Conservation (phyloP, 495 filamentous ascomycete species). For the Tuber umbilicatum region DNA sequence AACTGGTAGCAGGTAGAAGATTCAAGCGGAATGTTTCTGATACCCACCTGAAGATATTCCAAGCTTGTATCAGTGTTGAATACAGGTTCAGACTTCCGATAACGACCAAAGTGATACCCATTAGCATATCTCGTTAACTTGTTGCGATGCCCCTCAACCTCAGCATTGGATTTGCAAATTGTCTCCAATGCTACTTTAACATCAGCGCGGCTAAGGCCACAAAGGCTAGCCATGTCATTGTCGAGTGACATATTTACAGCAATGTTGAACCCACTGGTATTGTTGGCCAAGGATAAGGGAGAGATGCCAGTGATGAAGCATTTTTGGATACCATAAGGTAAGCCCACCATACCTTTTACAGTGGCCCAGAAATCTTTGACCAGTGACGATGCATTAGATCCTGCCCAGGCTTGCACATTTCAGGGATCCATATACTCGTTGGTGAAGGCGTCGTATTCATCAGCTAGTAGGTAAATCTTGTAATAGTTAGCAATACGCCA, state of each 20-base stretch:
- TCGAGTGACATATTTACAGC: conserved; percentile 7
- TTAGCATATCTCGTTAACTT: not conserved
- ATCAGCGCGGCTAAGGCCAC: not conserved
- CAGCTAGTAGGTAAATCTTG: not conserved
- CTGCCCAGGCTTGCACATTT: no score
- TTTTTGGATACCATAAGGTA: conserved; percentile 6
- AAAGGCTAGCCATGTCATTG: conserved; percentile 3
- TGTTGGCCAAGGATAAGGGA: conserved; percentile 1
- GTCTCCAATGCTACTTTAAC: no score
- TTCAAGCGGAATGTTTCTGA: not conserved
- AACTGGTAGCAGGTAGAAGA: not conserved
- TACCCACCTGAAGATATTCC: conserved; percentile 4
- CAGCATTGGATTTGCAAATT: no score
- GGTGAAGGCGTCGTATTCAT: no score
- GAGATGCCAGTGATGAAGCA: conserved; percentile 14
- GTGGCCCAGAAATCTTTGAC: no score
- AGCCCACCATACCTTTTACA: not conserved
- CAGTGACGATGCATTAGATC: conserved; percentile 4
- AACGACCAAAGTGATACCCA: conserved; percentile 5
- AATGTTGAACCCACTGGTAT: not conserved
- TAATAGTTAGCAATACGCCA: conserved; percentile 1
- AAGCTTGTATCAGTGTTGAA: conserved; percentile 2
- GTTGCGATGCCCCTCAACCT: no score
- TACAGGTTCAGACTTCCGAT: conserved; percentile 7
- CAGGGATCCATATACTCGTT: conserved; percentile 8